Evolutionary conservation across 1,284 basidiomycete species (phyloP).

Genomic region (Cystobasidiaceae sp.): DNA sequence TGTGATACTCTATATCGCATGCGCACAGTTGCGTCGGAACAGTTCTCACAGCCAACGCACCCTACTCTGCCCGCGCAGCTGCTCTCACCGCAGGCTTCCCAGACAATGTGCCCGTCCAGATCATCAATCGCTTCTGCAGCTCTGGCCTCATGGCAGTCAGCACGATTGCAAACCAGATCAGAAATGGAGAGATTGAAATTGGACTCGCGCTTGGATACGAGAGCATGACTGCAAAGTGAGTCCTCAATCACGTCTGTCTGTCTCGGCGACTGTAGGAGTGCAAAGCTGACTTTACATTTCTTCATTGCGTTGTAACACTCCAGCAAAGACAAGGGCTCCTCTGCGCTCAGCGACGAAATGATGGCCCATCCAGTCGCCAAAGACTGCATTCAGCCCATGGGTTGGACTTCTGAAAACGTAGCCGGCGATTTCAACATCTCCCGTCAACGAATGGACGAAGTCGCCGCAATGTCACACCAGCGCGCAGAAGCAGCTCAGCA

Average conservation of each 20-base stretch:
- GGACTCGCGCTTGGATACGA: slow-evolving; percentile 79
- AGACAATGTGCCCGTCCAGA: slow-evolving; percentile 66
- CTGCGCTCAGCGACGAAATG: slow-evolving; percentile 53
- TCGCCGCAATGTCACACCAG: slow-evolving; percentile 71
- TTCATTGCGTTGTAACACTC: background rate
- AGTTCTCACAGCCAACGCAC: slow-evolving; percentile 34
- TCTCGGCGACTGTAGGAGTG: background rate
- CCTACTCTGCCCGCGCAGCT: slow-evolving; percentile 60
- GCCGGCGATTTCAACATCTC: slow-evolving; percentile 67
- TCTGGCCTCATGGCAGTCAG: slow-evolving; percentile 48
- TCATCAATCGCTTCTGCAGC: slow-evolving; percentile 58
- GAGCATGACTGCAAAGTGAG: slow-evolving; percentile 58
- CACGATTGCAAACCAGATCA: slow-evolving; percentile 75
- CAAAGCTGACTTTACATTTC: background rate
- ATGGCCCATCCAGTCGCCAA: slow-evolving; percentile 53
- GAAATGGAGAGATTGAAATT: slow-evolving; percentile 73
- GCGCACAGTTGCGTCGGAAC: slow-evolving; percentile 56
- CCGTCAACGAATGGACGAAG: slow-evolving; percentile 76
- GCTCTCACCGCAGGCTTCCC: slow-evolving; percentile 79
- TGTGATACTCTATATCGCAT: background rate
- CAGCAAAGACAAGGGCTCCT: slow-evolving; percentile 20
- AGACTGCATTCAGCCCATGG: slow-evolving; percentile 68
- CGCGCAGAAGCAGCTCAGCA: slow-evolving; percentile 61
- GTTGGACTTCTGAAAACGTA: slow-evolving; percentile 64
- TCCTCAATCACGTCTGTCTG: slow-evolving; percentile 58